Evolutionary conservation across 805 yeast genomes (phyloP).

Genomic region (Candida gorgasii): DNA sequence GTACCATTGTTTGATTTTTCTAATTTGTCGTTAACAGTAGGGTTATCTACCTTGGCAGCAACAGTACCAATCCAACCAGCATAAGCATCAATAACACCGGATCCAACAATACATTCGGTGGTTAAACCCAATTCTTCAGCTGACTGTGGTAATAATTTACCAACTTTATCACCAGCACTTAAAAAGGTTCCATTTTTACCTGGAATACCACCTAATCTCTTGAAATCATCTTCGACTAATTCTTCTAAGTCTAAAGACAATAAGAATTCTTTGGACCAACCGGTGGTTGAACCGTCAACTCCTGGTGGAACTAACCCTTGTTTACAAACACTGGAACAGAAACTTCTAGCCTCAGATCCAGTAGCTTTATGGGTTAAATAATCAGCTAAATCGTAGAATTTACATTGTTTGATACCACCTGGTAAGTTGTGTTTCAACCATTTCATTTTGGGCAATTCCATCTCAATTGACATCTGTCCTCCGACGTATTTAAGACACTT

Average conservation of each 20-base stretch:
- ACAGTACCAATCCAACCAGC: conserved; percentile 99
- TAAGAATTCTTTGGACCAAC: conserved; percentile 88
- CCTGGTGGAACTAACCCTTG: conserved; percentile 94
- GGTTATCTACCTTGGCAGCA: conserved; percentile 80
- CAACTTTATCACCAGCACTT: conserved; percentile 89
- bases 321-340: conserved; percentile 90
- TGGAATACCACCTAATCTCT: conserved; percentile 81
- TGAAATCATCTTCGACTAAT: conserved; percentile 72
- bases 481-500: conserved; percentile 88
- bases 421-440: conserved; percentile 92
- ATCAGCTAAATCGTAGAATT: conserved; percentile 92
- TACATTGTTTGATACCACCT: conserved; percentile 54
- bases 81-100: conserved; percentile 96
- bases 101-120: conserved; percentile 78
- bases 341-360: conserved; percentile 81
- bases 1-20: conserved; percentile 40
- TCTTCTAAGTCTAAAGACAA: conserved; percentile 70
- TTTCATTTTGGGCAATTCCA: conserved; percentile 96
- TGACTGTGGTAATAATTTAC: conserved; percentile 61
- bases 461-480: conserved; percentile 96
- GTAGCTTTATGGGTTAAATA: conserved; percentile 90
- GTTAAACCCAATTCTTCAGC: conserved; percentile 86
- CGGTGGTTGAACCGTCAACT: conserved; percentile 79
- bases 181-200: conserved; percentile 69
- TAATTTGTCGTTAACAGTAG: conserved; percentile 48